phyloP scores from a whole-genome alignment of 2,329 filamentous ascomycete species.

The Biscogniauxia sp. region DNA sequence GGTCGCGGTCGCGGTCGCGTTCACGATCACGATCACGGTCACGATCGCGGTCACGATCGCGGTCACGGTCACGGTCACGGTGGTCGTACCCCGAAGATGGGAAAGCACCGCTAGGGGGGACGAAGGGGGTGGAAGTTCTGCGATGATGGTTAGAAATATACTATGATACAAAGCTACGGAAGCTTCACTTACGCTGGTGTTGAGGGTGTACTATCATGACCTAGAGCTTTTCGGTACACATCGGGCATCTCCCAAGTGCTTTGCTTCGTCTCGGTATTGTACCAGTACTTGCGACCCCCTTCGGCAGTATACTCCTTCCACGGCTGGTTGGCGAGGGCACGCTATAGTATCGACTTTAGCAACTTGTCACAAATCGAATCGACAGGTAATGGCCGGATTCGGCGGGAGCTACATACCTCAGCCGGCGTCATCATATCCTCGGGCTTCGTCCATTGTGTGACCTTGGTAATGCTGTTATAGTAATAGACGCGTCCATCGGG shows the following conservation, averaged over 20 bases:
- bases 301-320: constrained; percentile 92
- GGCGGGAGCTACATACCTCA: constrained; percentile 58
- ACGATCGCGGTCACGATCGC: constrained; percentile 18
- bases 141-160: constrained; percentile 15
- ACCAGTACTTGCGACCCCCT: constrained; percentile 91
- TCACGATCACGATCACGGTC: constrained; percentile 16
- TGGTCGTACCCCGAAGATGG: constrained; percentile 37
- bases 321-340: constrained; percentile 75
- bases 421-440: constrained; percentile 80
- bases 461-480: constrained; percentile 82
- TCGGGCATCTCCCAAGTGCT: constrained; percentile 96
- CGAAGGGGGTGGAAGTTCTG: constrained; percentile 41
- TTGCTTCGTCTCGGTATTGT: constrained; percentile 85
- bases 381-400: too few species aligned
- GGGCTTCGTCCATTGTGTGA: constrained; percentile 93
- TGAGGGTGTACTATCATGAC: constrained; percentile 48
- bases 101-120: constrained; percentile 38
- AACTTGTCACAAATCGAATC: too few species aligned
- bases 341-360: constrained; percentile 46
- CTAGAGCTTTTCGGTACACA: constrained; percentile 71
- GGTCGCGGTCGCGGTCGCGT: constrained; percentile 30
- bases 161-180: not conserved
- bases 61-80: constrained; percentile 18
- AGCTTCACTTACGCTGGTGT: constrained; percentile 40
- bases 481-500: constrained; percentile 86